Conservation (phyloP, 441 rosid genomes). For the Corymbia citriodora region DNA sequence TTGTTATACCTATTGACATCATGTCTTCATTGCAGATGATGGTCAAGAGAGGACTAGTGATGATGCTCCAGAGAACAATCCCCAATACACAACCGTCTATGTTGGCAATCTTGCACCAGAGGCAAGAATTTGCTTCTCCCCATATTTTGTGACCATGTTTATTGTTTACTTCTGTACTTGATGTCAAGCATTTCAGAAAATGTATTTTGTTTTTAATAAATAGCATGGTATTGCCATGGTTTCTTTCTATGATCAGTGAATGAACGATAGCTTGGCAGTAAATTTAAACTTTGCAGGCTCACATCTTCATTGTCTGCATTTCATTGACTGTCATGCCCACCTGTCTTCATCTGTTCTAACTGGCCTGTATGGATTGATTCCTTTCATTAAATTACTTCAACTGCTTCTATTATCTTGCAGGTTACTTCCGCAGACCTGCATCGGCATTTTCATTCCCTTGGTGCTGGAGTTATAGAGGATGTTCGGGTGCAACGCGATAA, state of each 20-base stretch:
- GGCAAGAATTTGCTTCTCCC: background rate
- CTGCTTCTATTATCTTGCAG: conserved; percentile 6
- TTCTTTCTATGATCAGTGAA: background rate
- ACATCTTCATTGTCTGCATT: background rate
- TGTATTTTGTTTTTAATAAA: background rate
- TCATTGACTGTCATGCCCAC: background rate
- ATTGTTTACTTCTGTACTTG: background rate
- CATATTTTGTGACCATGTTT: background rate
- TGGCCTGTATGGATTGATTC: background rate
- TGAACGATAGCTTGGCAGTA: background rate
- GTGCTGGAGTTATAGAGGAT: conserved; percentile 42
- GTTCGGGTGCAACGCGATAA: conserved; percentile 42
- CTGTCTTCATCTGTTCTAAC: background rate
- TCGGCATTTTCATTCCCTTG: conserved; percentile 36
- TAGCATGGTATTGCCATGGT: background rate
- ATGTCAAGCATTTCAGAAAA: background rate
- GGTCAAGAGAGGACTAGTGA: conserved; percentile 2
- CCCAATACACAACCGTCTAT: background rate
- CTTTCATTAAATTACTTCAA: background rate
- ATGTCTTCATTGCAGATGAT: background rate
- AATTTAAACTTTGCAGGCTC: background rate
- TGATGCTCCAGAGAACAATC: conserved; percentile 1
- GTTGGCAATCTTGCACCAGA: conserved; percentile 2
- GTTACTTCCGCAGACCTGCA: conserved; percentile 36
- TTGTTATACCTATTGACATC: background rate